A percentile compares a stretch with the other conserved stretches of the same genome.
Evolutionary conservation across 2,329 filamentous ascomycete species (phyloP).

Genomic region (Claviceps purpurea): DNA sequence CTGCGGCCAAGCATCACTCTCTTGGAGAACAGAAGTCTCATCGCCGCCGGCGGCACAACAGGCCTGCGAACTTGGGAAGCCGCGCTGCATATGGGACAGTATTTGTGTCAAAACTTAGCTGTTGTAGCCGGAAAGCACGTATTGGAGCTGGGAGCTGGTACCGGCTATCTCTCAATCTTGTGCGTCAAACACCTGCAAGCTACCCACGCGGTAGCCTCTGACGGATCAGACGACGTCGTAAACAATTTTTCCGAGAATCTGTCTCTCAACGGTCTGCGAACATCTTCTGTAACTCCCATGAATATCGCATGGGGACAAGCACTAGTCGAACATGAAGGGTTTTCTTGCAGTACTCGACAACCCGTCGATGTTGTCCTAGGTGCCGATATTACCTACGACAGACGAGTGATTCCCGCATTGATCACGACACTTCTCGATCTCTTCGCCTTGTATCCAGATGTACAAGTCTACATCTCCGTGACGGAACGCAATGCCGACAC

Average conservation of each 20-base stretch:
- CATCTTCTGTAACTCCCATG: slow-evolving; percentile 33
- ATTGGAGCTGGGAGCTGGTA: slow-evolving; percentile 64
- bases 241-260: slow-evolving; percentile 54
- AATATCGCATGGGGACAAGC: slow-evolving; percentile 53
- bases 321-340: slow-evolving; percentile 42
- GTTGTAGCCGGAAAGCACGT: slow-evolving; percentile 42
- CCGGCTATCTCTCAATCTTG: slow-evolving; percentile 61
- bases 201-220: slow-evolving; percentile 50
- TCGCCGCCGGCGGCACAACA: slow-evolving; percentile 60
- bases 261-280: slow-evolving; percentile 52
- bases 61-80: slow-evolving; percentile 75
- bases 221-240: slow-evolving; percentile 62
- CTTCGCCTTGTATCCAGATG: slow-evolving; percentile 39
- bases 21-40: slow-evolving; percentile 54
- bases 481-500: slow-evolving; percentile 60
- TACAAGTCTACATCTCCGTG: slow-evolving; percentile 53
- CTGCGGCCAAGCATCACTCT: slow-evolving; percentile 38
- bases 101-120: slow-evolving; percentile 37
- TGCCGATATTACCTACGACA: slow-evolving; percentile 69
- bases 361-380: slow-evolving; percentile 54
- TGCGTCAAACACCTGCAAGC: slow-evolving; percentile 55
- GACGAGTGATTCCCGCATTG: slow-evolving; percentile 46
- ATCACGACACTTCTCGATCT: slow-evolving; percentile 51
- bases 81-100: slow-evolving; percentile 58
- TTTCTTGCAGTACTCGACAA: slow-evolving; percentile 33